A percentile compares a stretch with the other conserved stretches of the same genome.
Conservation (phyloP, 208 protist species). For the Acanthamoeba healyi region DNA sequence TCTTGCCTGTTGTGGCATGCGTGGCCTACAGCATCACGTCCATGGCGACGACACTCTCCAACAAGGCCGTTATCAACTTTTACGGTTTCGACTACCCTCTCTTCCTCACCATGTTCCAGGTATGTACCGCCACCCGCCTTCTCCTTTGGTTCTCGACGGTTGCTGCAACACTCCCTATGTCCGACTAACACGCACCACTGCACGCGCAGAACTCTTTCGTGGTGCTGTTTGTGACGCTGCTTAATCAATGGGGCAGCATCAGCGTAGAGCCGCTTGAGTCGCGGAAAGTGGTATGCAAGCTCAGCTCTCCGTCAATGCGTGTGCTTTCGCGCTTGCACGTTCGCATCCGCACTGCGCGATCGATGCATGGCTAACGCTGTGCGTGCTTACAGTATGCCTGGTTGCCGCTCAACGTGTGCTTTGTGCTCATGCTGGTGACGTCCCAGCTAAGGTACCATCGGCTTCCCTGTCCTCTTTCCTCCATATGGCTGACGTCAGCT, state of each 20-base stretch:
- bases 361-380: not conserved
- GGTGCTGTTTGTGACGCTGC: not conserved
- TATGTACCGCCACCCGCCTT: not conserved
- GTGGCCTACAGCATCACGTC: slow-evolving; percentile 59
- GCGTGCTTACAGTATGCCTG: not conserved
- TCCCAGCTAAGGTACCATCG: slow-evolving; percentile 53
- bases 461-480: too few species aligned
- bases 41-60: slow-evolving; percentile 73
- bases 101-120: slow-evolving; percentile 69
- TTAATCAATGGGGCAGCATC: not conserved
- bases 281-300: not conserved
- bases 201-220: not conserved
- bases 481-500: too few species aligned
- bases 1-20: slow-evolving; percentile 50
- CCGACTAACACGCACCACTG: not conserved
- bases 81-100: slow-evolving; percentile 64
- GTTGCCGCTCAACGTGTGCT: slow-evolving; percentile 28
- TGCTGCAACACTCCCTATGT: not conserved
- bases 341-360: too few species aligned
- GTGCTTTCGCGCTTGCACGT: too few species aligned
- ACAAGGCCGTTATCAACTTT: slow-evolving; percentile 62
- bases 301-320: not conserved
- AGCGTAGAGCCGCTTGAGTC: not conserved
- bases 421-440: slow-evolving; percentile 44
- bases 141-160: not conserved